These are phyloP conservation scores for Fraxinus platypoda DNA, from an alignment of 305 asterid genomes.

Conservation along the genomic window DNA sequence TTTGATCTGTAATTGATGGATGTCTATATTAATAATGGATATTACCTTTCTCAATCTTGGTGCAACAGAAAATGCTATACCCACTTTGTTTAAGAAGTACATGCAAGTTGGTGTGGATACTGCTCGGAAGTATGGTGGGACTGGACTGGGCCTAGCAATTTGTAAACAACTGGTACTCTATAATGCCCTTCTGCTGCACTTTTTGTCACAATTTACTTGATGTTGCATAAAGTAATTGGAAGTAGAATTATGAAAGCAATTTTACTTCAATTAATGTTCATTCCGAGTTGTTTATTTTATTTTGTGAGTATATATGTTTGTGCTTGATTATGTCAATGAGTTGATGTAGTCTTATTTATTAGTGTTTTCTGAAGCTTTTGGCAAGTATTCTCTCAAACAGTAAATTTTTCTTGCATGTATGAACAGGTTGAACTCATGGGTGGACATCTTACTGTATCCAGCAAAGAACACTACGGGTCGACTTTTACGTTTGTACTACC, in stretches of 20 bases:
- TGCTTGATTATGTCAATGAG: neutral
- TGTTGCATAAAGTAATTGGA: neutral
- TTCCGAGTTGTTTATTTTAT: neutral
- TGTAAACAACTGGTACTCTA: slow-evolving; percentile 78
- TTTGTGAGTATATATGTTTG: neutral
- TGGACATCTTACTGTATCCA: slow-evolving; percentile 71
- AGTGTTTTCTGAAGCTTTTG: neutral
- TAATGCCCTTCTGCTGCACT: neutral
- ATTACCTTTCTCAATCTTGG: slow-evolving; percentile 9
- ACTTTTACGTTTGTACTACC: slow-evolving; percentile 82
- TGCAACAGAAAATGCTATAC: slow-evolving; percentile 66
- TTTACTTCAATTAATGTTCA: neutral
- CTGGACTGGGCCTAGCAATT: slow-evolving; percentile 90
- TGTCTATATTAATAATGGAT: neutral
- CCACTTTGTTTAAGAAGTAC: slow-evolving; percentile 79
- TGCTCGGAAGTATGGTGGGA: slow-evolving; percentile 94
- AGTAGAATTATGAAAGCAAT: neutral
- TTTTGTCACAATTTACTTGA: neutral
- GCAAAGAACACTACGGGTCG: slow-evolving; percentile 72
- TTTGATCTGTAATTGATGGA: neutral
- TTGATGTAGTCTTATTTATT: neutral
- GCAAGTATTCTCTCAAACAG: neutral
- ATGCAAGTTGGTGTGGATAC: slow-evolving; percentile 95
- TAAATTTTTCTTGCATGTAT: neutral
- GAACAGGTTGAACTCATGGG: slow-evolving; percentile 97